Evolutionary conservation across 2,329 filamentous ascomycete species (phyloP).

Genomic region (Macrophomina phaseolina): DNA sequence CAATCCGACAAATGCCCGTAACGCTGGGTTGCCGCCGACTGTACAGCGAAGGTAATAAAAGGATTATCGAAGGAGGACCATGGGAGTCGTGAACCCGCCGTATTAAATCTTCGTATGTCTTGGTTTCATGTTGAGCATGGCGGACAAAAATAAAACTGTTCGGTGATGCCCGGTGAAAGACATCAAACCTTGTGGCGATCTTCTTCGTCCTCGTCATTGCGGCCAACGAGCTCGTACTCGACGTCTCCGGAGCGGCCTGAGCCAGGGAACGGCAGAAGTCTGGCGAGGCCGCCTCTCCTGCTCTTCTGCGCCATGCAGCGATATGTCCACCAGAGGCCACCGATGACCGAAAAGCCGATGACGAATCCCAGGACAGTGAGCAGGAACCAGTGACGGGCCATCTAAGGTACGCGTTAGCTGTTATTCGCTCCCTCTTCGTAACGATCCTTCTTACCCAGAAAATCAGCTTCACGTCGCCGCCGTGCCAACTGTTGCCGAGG

Average conservation of each 20-base stretch:
- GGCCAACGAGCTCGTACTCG: slow-evolving; percentile 27
- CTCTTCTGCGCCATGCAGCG: slow-evolving; percentile 41
- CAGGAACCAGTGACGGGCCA: slow-evolving; percentile 61
- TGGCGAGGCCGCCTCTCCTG: slow-evolving; percentile 13
- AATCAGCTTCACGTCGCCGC: slow-evolving; percentile 66
- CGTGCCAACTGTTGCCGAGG: slow-evolving; percentile 69
- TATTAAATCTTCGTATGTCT: slow-evolving; percentile 5
- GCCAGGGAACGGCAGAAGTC: slow-evolving; percentile 15
- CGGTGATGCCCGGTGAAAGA: background rate
- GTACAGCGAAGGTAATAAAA: slow-evolving; percentile 20
- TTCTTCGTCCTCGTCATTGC: background rate
- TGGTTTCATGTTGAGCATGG: background rate
- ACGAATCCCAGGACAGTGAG: slow-evolving; percentile 61
- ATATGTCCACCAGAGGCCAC: slow-evolving; percentile 59
- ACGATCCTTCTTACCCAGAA: slow-evolving; percentile 60
- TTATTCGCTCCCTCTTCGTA: background rate
- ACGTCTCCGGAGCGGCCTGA: background rate
- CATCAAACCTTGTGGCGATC: slow-evolving; percentile 23
- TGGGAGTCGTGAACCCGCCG: slow-evolving; percentile 1
- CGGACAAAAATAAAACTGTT: background rate
- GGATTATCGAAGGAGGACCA: slow-evolving; percentile 13
- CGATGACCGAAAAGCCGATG: slow-evolving; percentile 57
- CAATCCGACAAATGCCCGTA: slow-evolving; percentile 10
- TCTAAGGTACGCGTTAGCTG: slow-evolving; percentile 39
- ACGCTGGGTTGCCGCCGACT: slow-evolving; percentile 7